phyloP scores from a whole-genome alignment of 768 basidiomycete genomes.

The Cyclocybe aegerita region DNA sequence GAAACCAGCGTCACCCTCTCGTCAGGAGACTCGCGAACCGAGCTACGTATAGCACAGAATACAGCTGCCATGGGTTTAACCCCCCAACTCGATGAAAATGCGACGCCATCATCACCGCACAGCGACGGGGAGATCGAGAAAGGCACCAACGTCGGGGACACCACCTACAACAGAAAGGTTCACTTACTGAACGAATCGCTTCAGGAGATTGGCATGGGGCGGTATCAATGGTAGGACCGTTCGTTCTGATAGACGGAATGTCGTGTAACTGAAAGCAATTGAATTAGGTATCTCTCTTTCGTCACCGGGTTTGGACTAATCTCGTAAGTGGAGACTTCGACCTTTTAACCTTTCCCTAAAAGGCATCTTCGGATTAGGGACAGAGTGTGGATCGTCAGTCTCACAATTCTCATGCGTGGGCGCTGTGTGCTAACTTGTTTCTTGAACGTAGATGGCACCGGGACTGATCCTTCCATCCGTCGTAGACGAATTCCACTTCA shows the following conservation, averaged over 20 bases:
- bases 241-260: not conserved
- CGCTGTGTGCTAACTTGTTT: not conserved
- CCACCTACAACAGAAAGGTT: slow-evolving; percentile 7
- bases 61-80: too few relatives aligned
- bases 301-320: not conserved
- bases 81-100: too few relatives aligned
- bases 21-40: too few relatives aligned
- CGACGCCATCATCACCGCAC: too few relatives aligned
- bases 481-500: slow-evolving; percentile 54
- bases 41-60: too few relatives aligned
- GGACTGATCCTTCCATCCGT: slow-evolving; percentile 49
- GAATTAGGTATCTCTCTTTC: not conserved
- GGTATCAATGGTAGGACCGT: not conserved
- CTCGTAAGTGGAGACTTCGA: not conserved
- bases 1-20: too few relatives aligned
- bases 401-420: not conserved
- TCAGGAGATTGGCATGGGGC: slow-evolving; percentile 14
- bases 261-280: not conserved
- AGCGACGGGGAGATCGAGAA: too few relatives aligned
- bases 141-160: not conserved
- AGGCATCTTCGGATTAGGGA: too few relatives aligned
- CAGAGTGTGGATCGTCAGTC: too few relatives aligned
- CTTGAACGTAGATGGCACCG: slow-evolving; percentile 15
- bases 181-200: slow-evolving; percentile 13
- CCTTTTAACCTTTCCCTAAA: not conserved